Percentiles rank a stretch among this genome's conserved stretches.
Evolutionary conservation across 1,139 yeast species (phyloP).

Genomic region (Suhomyces bokatorum): DNA sequence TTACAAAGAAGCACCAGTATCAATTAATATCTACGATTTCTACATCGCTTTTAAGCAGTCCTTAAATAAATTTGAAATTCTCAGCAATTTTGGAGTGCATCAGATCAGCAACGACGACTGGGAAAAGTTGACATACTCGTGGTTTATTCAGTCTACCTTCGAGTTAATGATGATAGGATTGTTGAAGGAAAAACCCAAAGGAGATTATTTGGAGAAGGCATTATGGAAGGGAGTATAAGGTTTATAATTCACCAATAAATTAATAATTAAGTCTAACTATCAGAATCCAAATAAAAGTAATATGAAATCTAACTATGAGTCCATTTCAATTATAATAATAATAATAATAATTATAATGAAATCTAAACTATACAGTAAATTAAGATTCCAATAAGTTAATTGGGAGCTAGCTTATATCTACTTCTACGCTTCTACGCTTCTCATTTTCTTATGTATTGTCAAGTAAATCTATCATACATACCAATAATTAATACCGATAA

Average conservation of each 20-base stretch:
- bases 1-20: conserved; percentile 77
- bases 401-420: no score
- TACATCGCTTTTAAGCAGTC: conserved; percentile 68
- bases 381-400: no score
- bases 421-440: no score
- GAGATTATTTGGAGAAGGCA: conserved; percentile 47
- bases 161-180: conserved; percentile 44
- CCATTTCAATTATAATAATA: no score
- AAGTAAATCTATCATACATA: not conserved
- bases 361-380: not conserved
- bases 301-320: no score
- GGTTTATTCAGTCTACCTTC: conserved; percentile 47
- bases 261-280: no score
- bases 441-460: not conserved
- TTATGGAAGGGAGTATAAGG: conserved; percentile 43
- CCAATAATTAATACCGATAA: not conserved
- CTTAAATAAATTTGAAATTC: conserved; percentile 41
- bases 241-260: no score
- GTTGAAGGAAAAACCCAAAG: conserved; percentile 44
- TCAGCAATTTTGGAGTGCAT: conserved; percentile 12
- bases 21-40: conserved; percentile 75
- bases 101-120: conserved; percentile 16
- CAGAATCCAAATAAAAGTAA: no score
- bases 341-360: no score
- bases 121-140: conserved; percentile 37